Base-by-base conservation (phyloP, 805 yeast species). In the Yarrowia divulgata region DNA sequence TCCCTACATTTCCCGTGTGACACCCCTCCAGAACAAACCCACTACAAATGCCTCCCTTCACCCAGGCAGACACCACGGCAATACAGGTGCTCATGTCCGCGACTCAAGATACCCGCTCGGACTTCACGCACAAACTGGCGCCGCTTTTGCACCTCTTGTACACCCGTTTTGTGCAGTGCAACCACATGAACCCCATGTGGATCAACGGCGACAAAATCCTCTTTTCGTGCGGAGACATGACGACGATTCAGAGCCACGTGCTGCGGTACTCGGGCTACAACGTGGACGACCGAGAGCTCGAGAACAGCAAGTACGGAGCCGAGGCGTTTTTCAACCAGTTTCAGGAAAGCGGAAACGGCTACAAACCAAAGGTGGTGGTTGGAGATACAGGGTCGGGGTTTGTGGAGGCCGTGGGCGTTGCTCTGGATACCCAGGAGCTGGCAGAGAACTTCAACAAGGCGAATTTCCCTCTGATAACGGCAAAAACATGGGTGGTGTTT, bases 311-410 rank as follows among this genome's bases (percentile, higher is more conserved):
- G 19, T 48, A 63, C 29, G 57, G 55, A 14, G 46, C 45, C 0
- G 68, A 63, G 57, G 55, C 68, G 14, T 63, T 63, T n/a, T 48
- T 63, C 68, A 63, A 63, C 48, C 66, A 60, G 66, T 60, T 60
- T 9, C 66, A 60, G 32, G 46, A 43, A 19, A 43, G 66, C 19
- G 66, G 66, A 13, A 60, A 60, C 19, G 66, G 66, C 1, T 60
- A 60, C 66, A 49, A 39, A 10, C 57, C 68, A 16, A 63, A 49
- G 35, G 57, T 63, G 16, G 68, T 63, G 68, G 68, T 49, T 23
- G 68, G 68, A 3, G 57, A 48, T 19, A 63, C 55, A 5, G 68
- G 68, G 18, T 63, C 68, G 1, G 68, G 68, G 18, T 63, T 63
- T 39, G 68, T 63, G 37, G 68, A 63, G 57, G 68, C 68, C 18